Evolutionary conservation across 148 eudicot genomes (phyloP).

Genomic region (Cornus controversa): DNA sequence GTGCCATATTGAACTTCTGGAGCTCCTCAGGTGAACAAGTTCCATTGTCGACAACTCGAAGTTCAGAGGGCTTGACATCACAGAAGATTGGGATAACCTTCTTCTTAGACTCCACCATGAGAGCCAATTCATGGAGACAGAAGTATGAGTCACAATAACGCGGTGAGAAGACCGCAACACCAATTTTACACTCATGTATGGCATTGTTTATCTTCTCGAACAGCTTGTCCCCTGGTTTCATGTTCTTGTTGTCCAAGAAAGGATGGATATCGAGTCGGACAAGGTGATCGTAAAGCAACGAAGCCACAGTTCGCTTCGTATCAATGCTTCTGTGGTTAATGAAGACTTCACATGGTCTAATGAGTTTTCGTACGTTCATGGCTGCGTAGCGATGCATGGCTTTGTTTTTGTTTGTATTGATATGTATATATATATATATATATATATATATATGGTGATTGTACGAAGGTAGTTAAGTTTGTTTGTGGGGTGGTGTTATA

Average conservation of each 20-base stretch:
- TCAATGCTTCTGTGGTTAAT: conserved; percentile 24
- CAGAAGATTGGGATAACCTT: conserved; percentile 28
- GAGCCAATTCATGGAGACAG: conserved; percentile 27
- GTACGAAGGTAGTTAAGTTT: neutral
- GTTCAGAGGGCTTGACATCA: conserved; percentile 28
- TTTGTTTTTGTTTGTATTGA: too few relatives aligned
- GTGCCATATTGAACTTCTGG: conserved; percentile 17
- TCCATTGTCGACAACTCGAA: conserved; percentile 11
- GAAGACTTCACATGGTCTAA: conserved; percentile 17
- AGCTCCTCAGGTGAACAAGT: neutral
- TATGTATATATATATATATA: too few relatives aligned
- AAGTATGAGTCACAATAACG: conserved; percentile 23
- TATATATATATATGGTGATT: too few relatives aligned
- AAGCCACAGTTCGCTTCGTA: conserved; percentile 23
- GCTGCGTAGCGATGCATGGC: conserved; percentile 17
- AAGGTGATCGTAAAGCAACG: conserved; percentile 25
- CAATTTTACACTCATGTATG: conserved; percentile 18
- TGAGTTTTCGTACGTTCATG: neutral
- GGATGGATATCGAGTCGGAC: conserved; percentile 11
- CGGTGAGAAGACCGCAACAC: conserved; percentile 21
- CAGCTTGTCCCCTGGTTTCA: conserved; percentile 32
- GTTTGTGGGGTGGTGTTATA: neutral
- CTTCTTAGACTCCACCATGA: conserved; percentile 24
- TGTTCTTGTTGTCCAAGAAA: conserved; percentile 27
- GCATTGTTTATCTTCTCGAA: conserved; percentile 20